Percentiles rank a stretch among this genome's conserved stretches.
phyloP scores from a whole-genome alignment of 1,284 basidiomycete species.

The Pholiota adiposa region DNA sequence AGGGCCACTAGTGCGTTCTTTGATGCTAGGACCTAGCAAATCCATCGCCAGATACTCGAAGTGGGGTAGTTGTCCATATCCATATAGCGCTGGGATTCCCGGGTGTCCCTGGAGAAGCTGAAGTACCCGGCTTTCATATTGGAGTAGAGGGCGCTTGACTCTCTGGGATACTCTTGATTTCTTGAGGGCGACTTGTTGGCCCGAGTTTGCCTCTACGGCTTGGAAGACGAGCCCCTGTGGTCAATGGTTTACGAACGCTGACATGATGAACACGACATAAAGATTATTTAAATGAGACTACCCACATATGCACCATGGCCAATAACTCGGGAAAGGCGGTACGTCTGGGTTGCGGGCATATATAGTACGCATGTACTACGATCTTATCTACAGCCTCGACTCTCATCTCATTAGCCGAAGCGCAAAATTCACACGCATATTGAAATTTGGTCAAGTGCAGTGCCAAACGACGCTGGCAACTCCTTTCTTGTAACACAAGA shows the following conservation, averaged over 20 bases:
- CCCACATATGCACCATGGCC: background rate
- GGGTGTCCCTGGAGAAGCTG: constrained; percentile 28
- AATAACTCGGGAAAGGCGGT: background rate
- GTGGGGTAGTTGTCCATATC: constrained; percentile 27
- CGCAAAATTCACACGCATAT: too few species aligned
- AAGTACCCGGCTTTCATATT: constrained; percentile 23
- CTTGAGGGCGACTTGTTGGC: constrained; percentile 23
- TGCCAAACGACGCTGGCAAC: too few species aligned
- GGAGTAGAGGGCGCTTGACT: constrained; percentile 23
- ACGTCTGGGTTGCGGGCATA: background rate
- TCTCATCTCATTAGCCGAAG: too few species aligned
- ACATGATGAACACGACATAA: background rate
- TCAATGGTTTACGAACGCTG: background rate
- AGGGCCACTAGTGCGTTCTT: constrained; percentile 10
- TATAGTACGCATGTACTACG: too few species aligned
- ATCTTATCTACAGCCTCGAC: too few species aligned
- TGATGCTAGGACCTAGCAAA: constrained; percentile 24
- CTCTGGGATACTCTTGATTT: constrained; percentile 19
- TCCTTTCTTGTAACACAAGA: too few species aligned
- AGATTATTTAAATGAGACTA: background rate
- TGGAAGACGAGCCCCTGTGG: constrained; percentile 3
- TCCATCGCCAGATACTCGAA: constrained; percentile 34
- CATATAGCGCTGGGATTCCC: constrained; percentile 30
- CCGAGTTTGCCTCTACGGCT: constrained; percentile 1
- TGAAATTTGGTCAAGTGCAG: too few species aligned